Evolutionary conservation across 257 asterid genomes (phyloP).

Genomic region (Jacaranda mimosifolia): DNA sequence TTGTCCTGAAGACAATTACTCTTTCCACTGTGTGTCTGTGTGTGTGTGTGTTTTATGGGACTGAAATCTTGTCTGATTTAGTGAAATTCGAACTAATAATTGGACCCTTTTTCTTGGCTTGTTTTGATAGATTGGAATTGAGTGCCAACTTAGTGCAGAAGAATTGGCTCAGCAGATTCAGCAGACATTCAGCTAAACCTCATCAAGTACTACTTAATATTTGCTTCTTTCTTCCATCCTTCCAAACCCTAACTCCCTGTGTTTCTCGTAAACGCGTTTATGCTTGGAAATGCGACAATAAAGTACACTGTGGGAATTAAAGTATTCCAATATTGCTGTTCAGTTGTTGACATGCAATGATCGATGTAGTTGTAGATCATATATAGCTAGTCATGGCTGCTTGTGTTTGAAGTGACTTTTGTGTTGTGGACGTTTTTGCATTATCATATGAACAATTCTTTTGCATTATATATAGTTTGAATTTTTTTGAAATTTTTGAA

Average conservation of each 20-base stretch:
- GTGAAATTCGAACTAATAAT: neutral
- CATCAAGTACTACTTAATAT: neutral
- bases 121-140: conserved; percentile 77
- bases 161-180: conserved; percentile 91
- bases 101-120: neutral
- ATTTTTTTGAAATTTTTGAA: too few species aligned
- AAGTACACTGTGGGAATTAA: conserved; percentile 36
- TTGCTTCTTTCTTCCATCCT: conserved; percentile 9
- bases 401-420: conserved; percentile 19
- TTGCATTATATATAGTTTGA: neutral
- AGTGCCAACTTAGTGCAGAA: conserved; percentile 96
- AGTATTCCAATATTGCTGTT: conserved; percentile 4
- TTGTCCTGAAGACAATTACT: neutral
- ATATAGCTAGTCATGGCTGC: neutral
- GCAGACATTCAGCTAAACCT: conserved; percentile 72
- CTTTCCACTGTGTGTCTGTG: neutral
- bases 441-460: neutral
- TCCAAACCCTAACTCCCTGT: conserved; percentile 27
- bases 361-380: conserved; percentile 15
- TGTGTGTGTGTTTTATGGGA: neutral
- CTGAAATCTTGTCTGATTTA: neutral
- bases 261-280: neutral
- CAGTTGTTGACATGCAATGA: conserved; percentile 8
- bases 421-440: neutral
- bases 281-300: conserved; percentile 30